Conservation (phyloP, 805 yeast genomes). For the fission yeast (Schizosaccharomyces pombe) region DNA sequence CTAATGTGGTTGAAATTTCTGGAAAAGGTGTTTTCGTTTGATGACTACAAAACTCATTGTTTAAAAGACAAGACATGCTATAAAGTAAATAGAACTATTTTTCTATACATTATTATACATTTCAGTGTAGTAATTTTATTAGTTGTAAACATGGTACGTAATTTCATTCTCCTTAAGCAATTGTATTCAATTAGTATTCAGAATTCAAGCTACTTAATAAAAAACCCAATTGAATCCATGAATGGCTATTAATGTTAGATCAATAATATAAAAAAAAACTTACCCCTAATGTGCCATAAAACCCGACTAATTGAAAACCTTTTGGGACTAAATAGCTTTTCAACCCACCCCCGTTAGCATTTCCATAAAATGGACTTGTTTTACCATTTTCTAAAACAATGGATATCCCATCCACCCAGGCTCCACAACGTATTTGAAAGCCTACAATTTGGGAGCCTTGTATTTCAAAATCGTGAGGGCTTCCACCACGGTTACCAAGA, state of each 20-base stretch:
- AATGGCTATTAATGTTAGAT: neutral
- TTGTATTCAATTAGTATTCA: too few species aligned
- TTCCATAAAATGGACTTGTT: conserved; percentile 6
- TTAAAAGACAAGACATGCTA: neutral
- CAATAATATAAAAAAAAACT: neutral
- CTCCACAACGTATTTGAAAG: conserved; percentile 47
- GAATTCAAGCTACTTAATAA: neutral
- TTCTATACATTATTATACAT: too few species aligned
- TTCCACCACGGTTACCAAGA: conserved; percentile 20
- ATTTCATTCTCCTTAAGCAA: too few species aligned
- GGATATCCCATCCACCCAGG: conserved; percentile 76
- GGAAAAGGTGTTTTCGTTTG: conserved; percentile 46
- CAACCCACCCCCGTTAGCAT: neutral
- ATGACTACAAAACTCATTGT: conserved; percentile 6
- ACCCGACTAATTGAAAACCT: neutral
- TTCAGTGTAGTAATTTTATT: neutral
- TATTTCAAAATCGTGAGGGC: conserved; percentile 31
- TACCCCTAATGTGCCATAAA: neutral
- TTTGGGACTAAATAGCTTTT: neutral
- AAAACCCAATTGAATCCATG: neutral
- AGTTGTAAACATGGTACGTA: neutral
- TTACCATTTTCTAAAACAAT: conserved; percentile 26
- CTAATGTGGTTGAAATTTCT: conserved; percentile 31
- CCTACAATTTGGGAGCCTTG: conserved; percentile 37
- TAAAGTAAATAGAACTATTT: neutral